Base-by-base conservation (phyloP, 2,329 filamentous ascomycete genomes). In the Neofusicoccum sp. region DNA sequence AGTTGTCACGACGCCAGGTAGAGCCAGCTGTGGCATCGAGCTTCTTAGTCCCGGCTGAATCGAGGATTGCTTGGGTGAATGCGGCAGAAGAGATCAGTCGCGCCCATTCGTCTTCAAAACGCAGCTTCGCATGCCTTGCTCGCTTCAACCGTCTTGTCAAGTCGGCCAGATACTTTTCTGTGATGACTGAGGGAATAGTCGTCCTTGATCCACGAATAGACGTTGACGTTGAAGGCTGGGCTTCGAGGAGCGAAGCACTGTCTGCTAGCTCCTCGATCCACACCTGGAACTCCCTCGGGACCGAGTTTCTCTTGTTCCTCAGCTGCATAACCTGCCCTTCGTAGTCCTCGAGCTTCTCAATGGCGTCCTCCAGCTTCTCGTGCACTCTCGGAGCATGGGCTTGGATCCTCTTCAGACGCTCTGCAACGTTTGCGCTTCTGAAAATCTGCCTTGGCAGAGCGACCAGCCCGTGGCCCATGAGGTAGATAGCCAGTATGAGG, bases 261-360 rank as follows among this genome's bases (percentile, higher is more conserved):
- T 98, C 94, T 2, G 87, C 88, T 36, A 99, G 80, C 72, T 99
- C 95, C 68, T 98, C 94, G 67, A 99, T 96, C 95, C 95, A 99
- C 69, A 97, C 93, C 68, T 89, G 87, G 71, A 93, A 95, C 45
- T 90, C 85, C 61, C 82, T 80, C 4, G 91, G 88, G 29, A 87
- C 91, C 14, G 90, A 92, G 2, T 86, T 89, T 80, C 97, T 97
- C 68, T 93, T 86, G 67, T 89, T 87, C 67, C 89, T 87, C 44
- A 99, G 82, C 73, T 95, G 91, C 22, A 84, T 79, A 2, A 98
- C 89, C 72, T 96, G 92, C 3, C 85, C 82, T 74, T 97, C 93
- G 14, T 97, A 80, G 64, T 92, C 88, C 68, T 96, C 92, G 16
- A 98, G 79, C 64, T 87, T 88, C 50, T 90, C 84, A 64, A 92